Evolutionary conservation across 164 flowering plant species (phyloP), one percentile per base, ranked within the genome.

Genomic region (Taxillus chinensis): DNA sequence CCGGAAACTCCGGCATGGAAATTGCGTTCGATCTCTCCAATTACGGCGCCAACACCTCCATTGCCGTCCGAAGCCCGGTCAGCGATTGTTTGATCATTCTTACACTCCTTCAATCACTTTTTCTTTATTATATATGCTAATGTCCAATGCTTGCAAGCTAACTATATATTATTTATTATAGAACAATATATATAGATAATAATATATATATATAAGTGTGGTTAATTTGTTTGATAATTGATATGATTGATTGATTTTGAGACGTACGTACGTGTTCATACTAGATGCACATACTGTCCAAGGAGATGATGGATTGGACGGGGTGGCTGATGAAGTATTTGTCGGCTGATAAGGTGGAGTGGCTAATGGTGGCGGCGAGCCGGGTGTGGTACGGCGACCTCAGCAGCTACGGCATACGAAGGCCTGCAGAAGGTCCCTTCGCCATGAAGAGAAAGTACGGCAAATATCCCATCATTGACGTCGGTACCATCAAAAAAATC

Each of bases 1-100:
- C 79, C 39, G 95, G 87, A 0, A 87, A 87, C 62, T 87, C 91
- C 5, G 91, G 91, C 46, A 83, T 85, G 91, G 95, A 87, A 45
- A 82, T 87, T 49, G 83, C 84, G 0, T 65, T 64, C 16, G 91
- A 85, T 63, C 62, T 87, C 1, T 57, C 73, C 0, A 70, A 75
- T 42, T 65, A 61, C 61, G 80, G 79, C 2, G 90, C 83, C 43
- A 74, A 69, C 39, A 65, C 86, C 7, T 82, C 83, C 43, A 68
- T 86, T 3, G 75, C 79, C 12, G 62, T 77, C 43, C 71, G 84
- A 10, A 73, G 76, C 64, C 75, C 80, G 67, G 86, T 82, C 68
- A 53, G 16, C 38, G 9, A 56, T 0, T 27, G 1, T 0, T 27
- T 27, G 27, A 27, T 2, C 1, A 27, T 27, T 3, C 15, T 40